Percentiles rank a stretch among this genome's conserved stretches.
These are phyloP conservation scores for Cyclotella baltica DNA, from an alignment of 108 stramenopile species.

Conservation along the genomic window DNA sequence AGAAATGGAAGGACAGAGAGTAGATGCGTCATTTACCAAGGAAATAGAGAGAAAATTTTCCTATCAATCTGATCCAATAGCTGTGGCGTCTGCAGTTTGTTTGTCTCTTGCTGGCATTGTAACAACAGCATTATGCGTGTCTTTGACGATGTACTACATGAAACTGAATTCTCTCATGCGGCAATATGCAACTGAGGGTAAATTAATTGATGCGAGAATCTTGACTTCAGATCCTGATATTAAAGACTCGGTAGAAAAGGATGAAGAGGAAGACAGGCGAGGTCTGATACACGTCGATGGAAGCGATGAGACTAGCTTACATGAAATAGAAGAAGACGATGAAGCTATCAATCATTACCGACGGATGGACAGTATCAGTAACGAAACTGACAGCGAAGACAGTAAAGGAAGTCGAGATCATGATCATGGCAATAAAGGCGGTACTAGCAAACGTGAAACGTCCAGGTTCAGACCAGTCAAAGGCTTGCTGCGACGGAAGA, in stretches of 20 bases:
- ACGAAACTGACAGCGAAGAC: neutral
- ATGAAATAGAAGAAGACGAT: neutral
- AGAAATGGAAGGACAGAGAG: neutral
- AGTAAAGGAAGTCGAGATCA: neutral
- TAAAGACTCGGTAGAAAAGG: conserved; percentile 7
- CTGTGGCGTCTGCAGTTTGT: neutral
- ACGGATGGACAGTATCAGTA: neutral
- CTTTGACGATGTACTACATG: conserved; percentile 18
- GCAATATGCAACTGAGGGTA: conserved; percentile 15
- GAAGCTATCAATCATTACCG: conserved; percentile 2
- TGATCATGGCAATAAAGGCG: neutral
- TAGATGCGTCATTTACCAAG: neutral
- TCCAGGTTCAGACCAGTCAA: neutral
- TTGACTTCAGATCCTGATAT: conserved; percentile 18
- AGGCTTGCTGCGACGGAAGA: neutral
- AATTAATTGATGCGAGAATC: conserved; percentile 11
- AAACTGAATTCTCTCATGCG: conserved; percentile 13
- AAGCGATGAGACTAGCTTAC: neutral
- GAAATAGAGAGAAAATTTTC: neutral
- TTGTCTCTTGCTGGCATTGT: conserved; percentile 1
- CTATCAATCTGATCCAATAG: neutral
- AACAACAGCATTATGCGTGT: conserved; percentile 6
- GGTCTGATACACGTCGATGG: conserved; percentile 11
- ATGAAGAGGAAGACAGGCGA: conserved; percentile 7
- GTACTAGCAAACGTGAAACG: neutral